Evolutionary conservation across 2,329 filamentous ascomycete genomes (phyloP).

Genomic region (Graphilbum fragrans): DNA sequence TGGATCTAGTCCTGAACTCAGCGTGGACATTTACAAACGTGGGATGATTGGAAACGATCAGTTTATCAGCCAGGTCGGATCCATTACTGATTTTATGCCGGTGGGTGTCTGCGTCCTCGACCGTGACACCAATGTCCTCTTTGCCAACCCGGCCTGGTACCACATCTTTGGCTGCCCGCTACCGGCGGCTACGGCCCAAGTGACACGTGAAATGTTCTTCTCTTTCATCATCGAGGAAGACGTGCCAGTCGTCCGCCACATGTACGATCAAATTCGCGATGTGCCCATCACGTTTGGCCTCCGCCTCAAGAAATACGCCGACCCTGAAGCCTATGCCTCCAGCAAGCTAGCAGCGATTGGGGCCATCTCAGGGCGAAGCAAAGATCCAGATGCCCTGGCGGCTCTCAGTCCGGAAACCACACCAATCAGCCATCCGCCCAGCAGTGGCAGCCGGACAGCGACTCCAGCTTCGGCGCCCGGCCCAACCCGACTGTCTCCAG

Average conservation of each 20-base stretch:
- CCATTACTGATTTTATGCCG: slow-evolving; percentile 61
- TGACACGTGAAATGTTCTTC: slow-evolving; percentile 18
- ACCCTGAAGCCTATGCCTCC: background rate
- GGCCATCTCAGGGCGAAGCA: no score
- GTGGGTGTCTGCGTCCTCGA: slow-evolving; percentile 64
- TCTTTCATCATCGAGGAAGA: slow-evolving; percentile 35
- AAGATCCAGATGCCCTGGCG: no score
- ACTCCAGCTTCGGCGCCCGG: no score
- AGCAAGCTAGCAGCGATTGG: background rate
- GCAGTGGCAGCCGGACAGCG: no score
- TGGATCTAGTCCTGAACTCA: no score
- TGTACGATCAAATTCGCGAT: slow-evolving; percentile 26
- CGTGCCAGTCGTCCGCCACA: slow-evolving; percentile 23
- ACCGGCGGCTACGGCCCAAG: background rate
- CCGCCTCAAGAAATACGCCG: slow-evolving; percentile 22
- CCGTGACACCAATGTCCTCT: slow-evolving; percentile 50
- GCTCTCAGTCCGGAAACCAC: no score
- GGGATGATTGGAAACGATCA: slow-evolving; percentile 9
- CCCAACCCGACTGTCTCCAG: background rate
- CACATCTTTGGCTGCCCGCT: slow-evolving; percentile 29
- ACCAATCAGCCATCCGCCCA: no score
- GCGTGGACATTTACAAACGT: no score
- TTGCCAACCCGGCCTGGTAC: slow-evolving; percentile 58
- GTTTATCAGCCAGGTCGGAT: slow-evolving; percentile 52
- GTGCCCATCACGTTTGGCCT: slow-evolving; percentile 35